Evolutionary conservation across 73 alveolate genomes (phyloP).

Genomic region (Tetrahymena malaccensis): DNA sequence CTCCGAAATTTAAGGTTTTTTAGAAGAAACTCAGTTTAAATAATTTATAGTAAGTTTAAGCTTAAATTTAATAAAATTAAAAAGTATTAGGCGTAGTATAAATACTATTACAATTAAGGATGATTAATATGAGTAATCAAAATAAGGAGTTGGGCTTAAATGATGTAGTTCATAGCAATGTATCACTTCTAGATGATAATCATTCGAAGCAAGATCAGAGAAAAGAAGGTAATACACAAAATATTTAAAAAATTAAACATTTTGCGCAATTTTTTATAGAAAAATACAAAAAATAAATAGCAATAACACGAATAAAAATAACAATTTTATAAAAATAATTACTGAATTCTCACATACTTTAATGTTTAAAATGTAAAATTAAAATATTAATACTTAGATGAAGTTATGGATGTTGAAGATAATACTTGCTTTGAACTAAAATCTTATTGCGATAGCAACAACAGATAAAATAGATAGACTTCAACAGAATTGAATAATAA

Average conservation of each 20-base stretch:
- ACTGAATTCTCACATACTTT: not conserved
- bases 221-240: not conserved
- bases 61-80: too few relatives aligned
- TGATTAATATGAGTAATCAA: not conserved
- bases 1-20: too few relatives aligned
- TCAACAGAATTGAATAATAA: not conserved
- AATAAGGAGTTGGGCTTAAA: not conserved
- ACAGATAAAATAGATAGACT: not conserved
- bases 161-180: too few relatives aligned
- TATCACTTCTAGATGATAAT: not conserved
- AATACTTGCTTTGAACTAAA: too few relatives aligned
- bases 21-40: too few relatives aligned
- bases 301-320: too few relatives aligned
- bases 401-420: not conserved
- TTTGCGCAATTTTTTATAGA: not conserved
- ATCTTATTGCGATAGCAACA: not conserved
- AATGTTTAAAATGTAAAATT: too few relatives aligned
- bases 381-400: not conserved
- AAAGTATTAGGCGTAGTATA: too few relatives aligned
- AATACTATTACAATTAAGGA: not conserved
- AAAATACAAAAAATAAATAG: too few relatives aligned
- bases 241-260: too few relatives aligned
- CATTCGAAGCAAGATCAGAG: not conserved
- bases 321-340: too few relatives aligned
- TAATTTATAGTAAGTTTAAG: too few relatives aligned